Evolutionary conservation across 495 filamentous ascomycete genomes (phyloP).

Genomic region (Cetradonia linearis): DNA sequence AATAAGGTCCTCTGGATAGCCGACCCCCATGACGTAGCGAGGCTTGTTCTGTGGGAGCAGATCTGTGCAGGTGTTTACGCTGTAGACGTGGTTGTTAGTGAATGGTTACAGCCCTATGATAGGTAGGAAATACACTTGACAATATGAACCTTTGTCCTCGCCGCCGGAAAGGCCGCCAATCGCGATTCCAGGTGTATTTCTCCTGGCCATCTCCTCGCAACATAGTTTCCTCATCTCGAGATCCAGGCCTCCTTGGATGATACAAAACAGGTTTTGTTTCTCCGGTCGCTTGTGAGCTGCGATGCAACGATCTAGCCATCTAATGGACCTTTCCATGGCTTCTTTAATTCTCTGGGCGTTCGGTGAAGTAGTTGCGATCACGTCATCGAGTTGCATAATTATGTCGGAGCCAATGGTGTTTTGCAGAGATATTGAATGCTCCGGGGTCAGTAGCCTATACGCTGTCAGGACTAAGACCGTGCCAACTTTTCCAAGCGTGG

Average conservation of each 20-base stretch:
- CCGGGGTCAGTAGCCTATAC: constrained; percentile 76
- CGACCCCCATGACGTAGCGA: constrained; percentile 95
- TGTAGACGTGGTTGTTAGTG: constrained; percentile 21
- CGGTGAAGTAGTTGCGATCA: constrained; percentile 88
- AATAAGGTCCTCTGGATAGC: constrained; percentile 90
- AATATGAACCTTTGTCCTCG: constrained; percentile 57
- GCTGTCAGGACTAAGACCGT: neutral
- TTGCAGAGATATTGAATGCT: constrained; percentile 93
- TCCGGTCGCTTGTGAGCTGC: constrained; percentile 77
- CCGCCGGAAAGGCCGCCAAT: constrained; percentile 92
- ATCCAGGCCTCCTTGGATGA: constrained; percentile 93
- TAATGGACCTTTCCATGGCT: constrained; percentile 90
- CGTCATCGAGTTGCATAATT: constrained; percentile 98
- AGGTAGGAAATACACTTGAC: constrained; percentile 40
- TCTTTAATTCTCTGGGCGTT: constrained; percentile 78
- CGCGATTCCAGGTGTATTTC: constrained; percentile 90
- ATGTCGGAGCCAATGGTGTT: constrained; percentile 98
- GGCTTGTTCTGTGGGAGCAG: constrained; percentile 83
- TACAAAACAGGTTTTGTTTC: constrained; percentile 92
- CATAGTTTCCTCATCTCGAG: constrained; percentile 79
- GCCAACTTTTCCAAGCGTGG: neutral
- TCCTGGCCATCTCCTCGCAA: constrained; percentile 77
- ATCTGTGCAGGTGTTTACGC: constrained; percentile 76
- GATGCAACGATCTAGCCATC: constrained; percentile 98
- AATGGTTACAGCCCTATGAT: neutral